Evolutionary conservation across 2,329 filamentous ascomycete species (phyloP).

Genomic region (Truncatella angustata): DNA sequence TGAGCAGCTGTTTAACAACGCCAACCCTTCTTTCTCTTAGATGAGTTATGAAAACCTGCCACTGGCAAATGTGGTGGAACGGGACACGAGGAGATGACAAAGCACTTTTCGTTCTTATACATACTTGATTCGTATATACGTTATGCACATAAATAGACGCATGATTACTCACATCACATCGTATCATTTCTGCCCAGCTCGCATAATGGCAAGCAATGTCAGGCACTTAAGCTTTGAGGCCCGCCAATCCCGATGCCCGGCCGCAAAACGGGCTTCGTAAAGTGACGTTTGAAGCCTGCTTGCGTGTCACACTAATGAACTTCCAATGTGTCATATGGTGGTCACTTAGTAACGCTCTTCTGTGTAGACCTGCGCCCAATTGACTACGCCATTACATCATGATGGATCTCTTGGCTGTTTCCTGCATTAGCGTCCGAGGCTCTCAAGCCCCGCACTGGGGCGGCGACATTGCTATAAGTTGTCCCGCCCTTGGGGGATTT

Average conservation of each 20-base stretch:
- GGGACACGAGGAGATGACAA: background rate
- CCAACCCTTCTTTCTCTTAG: constrained; percentile 49
- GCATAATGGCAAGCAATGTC: no score
- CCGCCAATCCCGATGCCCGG: background rate
- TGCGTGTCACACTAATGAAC: background rate
- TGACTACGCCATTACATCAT: constrained; percentile 8
- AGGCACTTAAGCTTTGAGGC: no score
- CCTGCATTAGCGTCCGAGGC: constrained; percentile 3
- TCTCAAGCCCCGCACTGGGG: background rate
- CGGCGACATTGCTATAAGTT: background rate
- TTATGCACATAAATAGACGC: background rate
- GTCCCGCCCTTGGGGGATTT: background rate
- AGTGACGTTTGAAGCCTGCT: constrained; percentile 1
- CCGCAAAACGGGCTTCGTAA: background rate
- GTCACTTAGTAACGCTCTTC: background rate
- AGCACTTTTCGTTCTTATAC: background rate
- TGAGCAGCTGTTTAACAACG: constrained; percentile 53
- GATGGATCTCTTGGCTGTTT: background rate
- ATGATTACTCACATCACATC: no score
- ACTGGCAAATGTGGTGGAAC: background rate
- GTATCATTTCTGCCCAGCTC: no score
- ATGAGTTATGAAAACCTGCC: no score
- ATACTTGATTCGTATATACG: background rate
- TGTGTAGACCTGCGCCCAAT: background rate
- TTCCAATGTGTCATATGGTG: background rate